Evolutionary conservation across 352 stramenopile genomes (phyloP).

Genomic region (Phytopythium aichiense): DNA sequence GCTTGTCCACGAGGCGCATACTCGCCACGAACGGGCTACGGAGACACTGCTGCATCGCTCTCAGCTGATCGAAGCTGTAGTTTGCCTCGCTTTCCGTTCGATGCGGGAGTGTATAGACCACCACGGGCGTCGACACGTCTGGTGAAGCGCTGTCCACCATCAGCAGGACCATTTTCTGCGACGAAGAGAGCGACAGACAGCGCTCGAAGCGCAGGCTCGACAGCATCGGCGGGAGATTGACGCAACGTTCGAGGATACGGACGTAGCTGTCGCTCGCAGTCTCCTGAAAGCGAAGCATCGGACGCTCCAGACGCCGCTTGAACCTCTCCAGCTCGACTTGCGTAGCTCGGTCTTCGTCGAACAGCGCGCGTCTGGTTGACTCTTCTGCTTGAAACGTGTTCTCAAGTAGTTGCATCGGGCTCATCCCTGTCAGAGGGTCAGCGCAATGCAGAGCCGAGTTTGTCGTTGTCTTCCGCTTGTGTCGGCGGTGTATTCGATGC

Average conservation of each 20-base stretch:
- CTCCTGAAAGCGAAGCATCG: slow-evolving; percentile 45
- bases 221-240: slow-evolving; percentile 42
- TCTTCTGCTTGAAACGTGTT: slow-evolving; percentile 22
- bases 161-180: slow-evolving; percentile 37
- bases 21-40: slow-evolving; percentile 33
- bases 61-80: slow-evolving; percentile 30
- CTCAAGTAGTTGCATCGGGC: slow-evolving; percentile 24
- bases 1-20: slow-evolving; percentile 28
- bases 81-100: slow-evolving; percentile 33
- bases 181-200: slow-evolving; percentile 30
- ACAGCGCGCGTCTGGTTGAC: background rate
- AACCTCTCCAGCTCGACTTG: slow-evolving; percentile 44
- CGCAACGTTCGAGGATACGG: slow-evolving; percentile 45
- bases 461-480: background rate
- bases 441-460: background rate
- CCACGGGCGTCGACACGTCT: background rate
- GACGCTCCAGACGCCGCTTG: slow-evolving; percentile 33
- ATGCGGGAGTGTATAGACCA: slow-evolving; percentile 48
- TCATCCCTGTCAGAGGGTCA: background rate
- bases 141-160: slow-evolving; percentile 19
- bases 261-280: slow-evolving; percentile 41
- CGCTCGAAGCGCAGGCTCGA: slow-evolving; percentile 42
- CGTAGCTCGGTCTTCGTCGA: slow-evolving; percentile 34
- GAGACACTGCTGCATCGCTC: slow-evolving; percentile 28
- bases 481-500: background rate